Evolutionary conservation across 2,329 filamentous ascomycete species (phyloP), one percentile per base, ranked within the genome.

Genomic region (Fusarium nematophilum): DNA sequence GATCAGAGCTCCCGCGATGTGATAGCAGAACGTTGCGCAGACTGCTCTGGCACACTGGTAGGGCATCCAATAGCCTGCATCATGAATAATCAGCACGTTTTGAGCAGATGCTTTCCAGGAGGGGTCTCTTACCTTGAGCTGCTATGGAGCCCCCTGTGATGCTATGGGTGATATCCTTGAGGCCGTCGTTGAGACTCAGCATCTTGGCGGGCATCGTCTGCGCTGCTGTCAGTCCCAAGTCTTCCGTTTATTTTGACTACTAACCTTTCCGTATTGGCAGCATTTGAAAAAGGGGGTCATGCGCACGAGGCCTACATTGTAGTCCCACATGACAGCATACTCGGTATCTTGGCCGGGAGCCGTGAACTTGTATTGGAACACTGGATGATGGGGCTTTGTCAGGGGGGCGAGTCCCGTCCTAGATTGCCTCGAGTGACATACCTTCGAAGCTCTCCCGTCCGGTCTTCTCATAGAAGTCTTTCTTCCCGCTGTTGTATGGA

Each of bases 201-300:
- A 95, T 92, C 75, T 94, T 96, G 7, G 90, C 91, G 2, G 94
- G 93, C 15, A 89, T 90, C 2, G 94, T 97, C 94, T 97, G 68
- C 43, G 39, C 10, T 10, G n/a, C 33, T 30, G 50, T 70, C 37
- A 69, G 62, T 34, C n/a, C 34, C 29, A 45, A 9, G 17, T 8
- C 29, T 26, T 21, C 9, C 6, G 40, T 50, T 18, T 9, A 45
- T 14, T 47, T 27, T 43, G 18, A 27, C 30, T 68, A 48, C 59
- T 71, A 73, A 93, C 94, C 87, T 99, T 99, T 62, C 89, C 85
- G 71, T 94, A 94, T 62, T 90, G 88, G 72, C 89, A 89, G 64
- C 91, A 93, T 75, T 97, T 97, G 83, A 98, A 98, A 72, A 98
- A 91, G 23, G 93, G 90, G 3, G 93, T 97, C 76, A 96, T 96